These are phyloP conservation scores for Erysimum cheiranthoides DNA, from an alignment of 345 rosid species.

Conservation along the genomic window DNA sequence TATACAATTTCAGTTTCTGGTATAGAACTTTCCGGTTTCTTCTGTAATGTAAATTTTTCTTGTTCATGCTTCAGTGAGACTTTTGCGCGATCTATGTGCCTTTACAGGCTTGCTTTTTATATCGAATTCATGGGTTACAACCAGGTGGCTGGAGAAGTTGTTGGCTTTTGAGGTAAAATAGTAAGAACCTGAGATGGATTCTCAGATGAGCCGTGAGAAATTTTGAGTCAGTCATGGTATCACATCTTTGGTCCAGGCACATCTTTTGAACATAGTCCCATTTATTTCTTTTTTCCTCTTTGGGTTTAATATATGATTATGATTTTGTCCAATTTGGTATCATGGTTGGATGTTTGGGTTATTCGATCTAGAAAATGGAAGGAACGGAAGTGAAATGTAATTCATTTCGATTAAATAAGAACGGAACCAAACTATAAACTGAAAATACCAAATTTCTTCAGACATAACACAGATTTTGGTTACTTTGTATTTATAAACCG, in stretches of 20 bases:
- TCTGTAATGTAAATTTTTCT: conserved; percentile 22
- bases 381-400: too few relatives aligned
- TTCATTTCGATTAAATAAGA: too few relatives aligned
- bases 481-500: background rate
- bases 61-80: background rate
- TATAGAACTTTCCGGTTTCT: conserved; percentile 1
- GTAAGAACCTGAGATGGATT: background rate
- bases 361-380: background rate
- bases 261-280: background rate
- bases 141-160: background rate
- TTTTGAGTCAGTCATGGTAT: background rate
- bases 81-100: conserved; percentile 8
- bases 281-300: too few relatives aligned
- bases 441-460: background rate
- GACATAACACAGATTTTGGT: background rate
- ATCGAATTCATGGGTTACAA: background rate
- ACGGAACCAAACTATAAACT: background rate
- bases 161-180: background rate
- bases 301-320: background rate
- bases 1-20: conserved; percentile 16
- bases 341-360: background rate
- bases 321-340: background rate
- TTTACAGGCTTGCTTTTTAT: conserved; percentile 23
- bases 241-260: background rate
- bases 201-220: background rate